Evolutionary conservation across 169 alveolate species (phyloP).

Genomic region (Plasmodium vivax): DNA sequence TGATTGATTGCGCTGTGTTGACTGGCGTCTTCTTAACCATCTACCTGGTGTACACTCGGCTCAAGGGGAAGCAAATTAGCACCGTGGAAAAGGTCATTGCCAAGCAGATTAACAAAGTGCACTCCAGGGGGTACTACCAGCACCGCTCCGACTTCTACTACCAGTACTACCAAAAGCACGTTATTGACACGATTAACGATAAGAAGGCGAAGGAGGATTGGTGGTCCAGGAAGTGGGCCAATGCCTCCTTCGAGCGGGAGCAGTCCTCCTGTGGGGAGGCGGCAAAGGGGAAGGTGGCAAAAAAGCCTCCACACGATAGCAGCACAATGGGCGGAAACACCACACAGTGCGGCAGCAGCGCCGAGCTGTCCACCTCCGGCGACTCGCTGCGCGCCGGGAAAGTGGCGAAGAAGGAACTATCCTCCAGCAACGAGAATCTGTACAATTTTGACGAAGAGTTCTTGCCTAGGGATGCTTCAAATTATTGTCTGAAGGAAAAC

Average conservation of each 20-base stretch:
- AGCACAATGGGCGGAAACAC: background rate
- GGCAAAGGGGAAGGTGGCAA: background rate
- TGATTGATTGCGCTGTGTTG: slow-evolving; percentile 51
- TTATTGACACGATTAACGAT: slow-evolving; percentile 38
- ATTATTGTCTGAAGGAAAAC: slow-evolving; percentile 20
- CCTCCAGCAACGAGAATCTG: background rate
- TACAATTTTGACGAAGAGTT: slow-evolving; percentile 17
- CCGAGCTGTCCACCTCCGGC: background rate
- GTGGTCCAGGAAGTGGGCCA: background rate
- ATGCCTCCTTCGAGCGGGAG: background rate
- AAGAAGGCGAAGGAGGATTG: background rate
- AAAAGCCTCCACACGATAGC: background rate
- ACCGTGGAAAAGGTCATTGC: slow-evolving; percentile 20
- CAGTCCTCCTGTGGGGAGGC: slow-evolving; percentile 1
- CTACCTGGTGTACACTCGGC: slow-evolving; percentile 22
- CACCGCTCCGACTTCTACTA: slow-evolving; percentile 57
- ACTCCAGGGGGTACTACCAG: slow-evolving; percentile 1
- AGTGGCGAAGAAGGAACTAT: background rate
- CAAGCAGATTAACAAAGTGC: slow-evolving; percentile 20
- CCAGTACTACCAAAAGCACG: slow-evolving; percentile 35
- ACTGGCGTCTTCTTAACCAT: background rate
- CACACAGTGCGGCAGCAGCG: background rate
- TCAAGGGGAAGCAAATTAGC: slow-evolving; percentile 21
- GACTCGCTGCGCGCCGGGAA: background rate
- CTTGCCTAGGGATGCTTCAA: background rate